These are phyloP conservation scores for Ocimum tenuiflorum DNA, from an alignment of 257 asterid genomes.

Conservation along the genomic window DNA sequence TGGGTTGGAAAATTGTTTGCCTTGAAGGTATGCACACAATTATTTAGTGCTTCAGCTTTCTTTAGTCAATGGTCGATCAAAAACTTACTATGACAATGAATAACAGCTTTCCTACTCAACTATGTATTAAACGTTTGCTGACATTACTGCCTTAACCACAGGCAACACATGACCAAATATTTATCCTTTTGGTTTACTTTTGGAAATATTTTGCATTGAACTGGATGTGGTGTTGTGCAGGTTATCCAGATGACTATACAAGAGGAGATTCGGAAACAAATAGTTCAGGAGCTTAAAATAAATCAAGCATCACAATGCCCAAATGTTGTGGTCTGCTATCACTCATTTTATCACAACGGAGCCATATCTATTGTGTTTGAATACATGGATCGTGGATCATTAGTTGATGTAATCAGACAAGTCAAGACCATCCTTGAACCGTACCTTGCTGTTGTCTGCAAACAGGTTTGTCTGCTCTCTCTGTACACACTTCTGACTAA, in stretches of 20 bases:
- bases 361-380: conserved; percentile 89
- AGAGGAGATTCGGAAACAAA: conserved; percentile 94
- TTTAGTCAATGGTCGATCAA: conserved; percentile 2
- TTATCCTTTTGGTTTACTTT: neutral
- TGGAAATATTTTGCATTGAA: neutral
- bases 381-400: conserved; percentile 99
- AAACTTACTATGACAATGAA: neutral
- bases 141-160: no score
- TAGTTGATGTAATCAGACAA: conserved; percentile 57
- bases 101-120: no score
- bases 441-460: conserved; percentile 85
- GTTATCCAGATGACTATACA: conserved; percentile 94
- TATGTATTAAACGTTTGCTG: no score
- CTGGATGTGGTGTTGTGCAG: conserved; percentile 32
- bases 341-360: conserved; percentile 97
- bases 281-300: conserved; percentile 95
- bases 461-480: conserved; percentile 55
- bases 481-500: conserved; percentile 5
- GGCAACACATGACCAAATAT: neutral
- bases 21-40: conserved; percentile 59
- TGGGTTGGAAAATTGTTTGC: conserved; percentile 94
- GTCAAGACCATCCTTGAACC: conserved; percentile 92
- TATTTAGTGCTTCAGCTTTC: neutral
- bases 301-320: conserved; percentile 90
- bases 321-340: conserved; percentile 86